phyloP scores from a whole-genome alignment of 441 rosid genomes.

The Corymbia citriodora region DNA sequence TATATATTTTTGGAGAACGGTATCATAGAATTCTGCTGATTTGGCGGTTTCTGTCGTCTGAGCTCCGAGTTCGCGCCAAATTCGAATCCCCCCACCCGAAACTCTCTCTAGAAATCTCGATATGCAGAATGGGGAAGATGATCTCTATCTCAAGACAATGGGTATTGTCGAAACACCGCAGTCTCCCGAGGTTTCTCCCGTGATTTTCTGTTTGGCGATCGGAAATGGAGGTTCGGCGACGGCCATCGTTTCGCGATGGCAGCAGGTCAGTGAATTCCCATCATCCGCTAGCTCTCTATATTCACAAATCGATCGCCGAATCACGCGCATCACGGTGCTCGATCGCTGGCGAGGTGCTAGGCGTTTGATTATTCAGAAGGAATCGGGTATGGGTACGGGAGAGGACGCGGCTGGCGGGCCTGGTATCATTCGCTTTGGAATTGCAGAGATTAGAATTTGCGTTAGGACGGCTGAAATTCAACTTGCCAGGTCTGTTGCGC shows the following conservation, averaged over 20 bases:
- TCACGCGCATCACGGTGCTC: neutral
- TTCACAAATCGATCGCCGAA: neutral
- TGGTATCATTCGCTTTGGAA: neutral
- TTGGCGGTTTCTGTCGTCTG: neutral
- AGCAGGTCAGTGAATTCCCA: neutral
- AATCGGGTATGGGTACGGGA: neutral
- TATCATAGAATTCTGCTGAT: no score
- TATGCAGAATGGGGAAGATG: neutral
- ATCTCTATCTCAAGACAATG: neutral
- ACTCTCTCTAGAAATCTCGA: neutral
- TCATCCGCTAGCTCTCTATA: neutral
- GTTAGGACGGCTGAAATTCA: neutral
- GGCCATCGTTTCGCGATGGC: neutral
- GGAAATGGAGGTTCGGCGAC: neutral
- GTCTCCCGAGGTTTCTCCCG: neutral
- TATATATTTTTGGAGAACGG: no score
- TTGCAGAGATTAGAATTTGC: neutral
- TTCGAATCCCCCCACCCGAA: neutral
- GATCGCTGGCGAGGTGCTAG: neutral
- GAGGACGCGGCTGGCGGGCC: neutral
- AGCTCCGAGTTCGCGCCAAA: neutral
- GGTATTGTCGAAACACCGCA: neutral
- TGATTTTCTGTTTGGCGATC: neutral
- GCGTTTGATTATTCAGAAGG: neutral
- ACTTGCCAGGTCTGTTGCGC: neutral